Evolutionary conservation across 352 stramenopile genomes (phyloP).

Genomic region (Plasmopara muralis): DNA sequence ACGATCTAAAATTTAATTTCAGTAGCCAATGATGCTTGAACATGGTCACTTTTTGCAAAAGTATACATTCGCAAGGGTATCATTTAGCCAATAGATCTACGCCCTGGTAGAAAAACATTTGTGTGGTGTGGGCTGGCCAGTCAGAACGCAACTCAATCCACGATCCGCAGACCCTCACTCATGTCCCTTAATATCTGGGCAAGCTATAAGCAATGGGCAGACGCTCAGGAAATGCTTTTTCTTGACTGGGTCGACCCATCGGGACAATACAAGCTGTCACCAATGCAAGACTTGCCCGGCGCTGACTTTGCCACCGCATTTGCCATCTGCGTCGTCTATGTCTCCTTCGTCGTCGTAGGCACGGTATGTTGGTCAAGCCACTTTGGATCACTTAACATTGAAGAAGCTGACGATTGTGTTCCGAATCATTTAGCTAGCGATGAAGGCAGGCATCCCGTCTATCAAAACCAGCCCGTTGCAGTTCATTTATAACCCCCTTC

Average conservation of each 20-base stretch:
- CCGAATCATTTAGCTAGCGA: constrained; percentile 31
- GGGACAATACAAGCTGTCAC: constrained; percentile 41
- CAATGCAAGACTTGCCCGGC: constrained; percentile 33
- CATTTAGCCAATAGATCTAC: constrained; percentile 3
- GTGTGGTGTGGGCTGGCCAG: constrained; percentile 12
- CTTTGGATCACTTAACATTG: constrained; percentile 12
- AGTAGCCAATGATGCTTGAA: too few relatives aligned
- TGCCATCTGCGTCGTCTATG: constrained; percentile 53
- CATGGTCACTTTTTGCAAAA: too few relatives aligned
- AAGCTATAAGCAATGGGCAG: constrained; percentile 55
- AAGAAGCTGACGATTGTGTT: background rate
- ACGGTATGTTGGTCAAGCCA: constrained; percentile 29
- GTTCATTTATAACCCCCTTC: constrained; percentile 96
- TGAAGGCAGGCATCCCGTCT: constrained; percentile 63
- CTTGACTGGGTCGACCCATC: constrained; percentile 44
- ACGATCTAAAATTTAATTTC: too few relatives aligned
- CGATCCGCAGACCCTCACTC: constrained; percentile 8
- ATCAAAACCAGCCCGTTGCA: constrained; percentile 83
- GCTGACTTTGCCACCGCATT: constrained; percentile 53
- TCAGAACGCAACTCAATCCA: constrained; percentile 23
- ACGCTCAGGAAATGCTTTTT: constrained; percentile 36
- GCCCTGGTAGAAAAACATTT: constrained; percentile 1
- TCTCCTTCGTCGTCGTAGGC: constrained; percentile 62
- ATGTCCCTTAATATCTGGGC: constrained; percentile 41
- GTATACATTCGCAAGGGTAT: too few relatives aligned